Percentiles rank a stretch among this genome's conserved stretches.
Evolutionary conservation across 306 rosid species (phyloP).

Genomic region (Rosa persica): DNA sequence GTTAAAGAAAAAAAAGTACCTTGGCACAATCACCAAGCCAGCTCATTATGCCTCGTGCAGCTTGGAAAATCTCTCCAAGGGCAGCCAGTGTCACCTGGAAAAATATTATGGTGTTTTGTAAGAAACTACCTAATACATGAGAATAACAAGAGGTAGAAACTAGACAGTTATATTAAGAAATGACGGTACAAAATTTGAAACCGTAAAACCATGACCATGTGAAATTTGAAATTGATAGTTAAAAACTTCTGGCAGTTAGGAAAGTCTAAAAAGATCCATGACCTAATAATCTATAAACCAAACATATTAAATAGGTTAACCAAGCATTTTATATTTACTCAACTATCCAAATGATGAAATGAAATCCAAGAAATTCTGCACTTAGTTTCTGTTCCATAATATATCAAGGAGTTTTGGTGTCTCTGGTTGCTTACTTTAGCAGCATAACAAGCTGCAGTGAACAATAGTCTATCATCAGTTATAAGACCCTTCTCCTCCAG

Average conservation of each 20-base stretch:
- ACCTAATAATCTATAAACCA: conserved; percentile 5
- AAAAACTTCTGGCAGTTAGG: not conserved
- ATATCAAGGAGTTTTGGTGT: conserved; percentile 4
- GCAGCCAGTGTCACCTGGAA: conserved; percentile 82
- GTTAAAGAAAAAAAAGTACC: conserved; percentile 36
- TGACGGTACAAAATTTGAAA: not conserved
- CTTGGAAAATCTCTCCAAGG: conserved; percentile 87
- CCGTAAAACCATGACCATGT: not conserved
- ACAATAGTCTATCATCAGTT: conserved; percentile 62
- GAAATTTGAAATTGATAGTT: not conserved
- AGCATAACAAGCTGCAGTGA: conserved; percentile 76
- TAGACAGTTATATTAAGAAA: not conserved
- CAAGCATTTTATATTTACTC: not conserved
- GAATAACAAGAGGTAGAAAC: not conserved
- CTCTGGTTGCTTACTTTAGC: conserved; percentile 62
- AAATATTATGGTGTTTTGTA: conserved; percentile 4
- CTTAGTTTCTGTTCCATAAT: not conserved
- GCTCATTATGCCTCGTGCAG: conserved; percentile 80
- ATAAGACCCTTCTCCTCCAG: conserved; percentile 77
- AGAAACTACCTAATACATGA: conserved; percentile 4
- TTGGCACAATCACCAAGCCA: conserved; percentile 96
- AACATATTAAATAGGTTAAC: not conserved
- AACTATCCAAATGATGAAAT: conserved; percentile 9
- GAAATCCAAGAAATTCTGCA: conserved; percentile 1
- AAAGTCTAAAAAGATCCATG: not conserved